These are phyloP conservation scores for Pythium insidiosum DNA, from an alignment of 352 stramenopile species.

Conservation along the genomic window DNA sequence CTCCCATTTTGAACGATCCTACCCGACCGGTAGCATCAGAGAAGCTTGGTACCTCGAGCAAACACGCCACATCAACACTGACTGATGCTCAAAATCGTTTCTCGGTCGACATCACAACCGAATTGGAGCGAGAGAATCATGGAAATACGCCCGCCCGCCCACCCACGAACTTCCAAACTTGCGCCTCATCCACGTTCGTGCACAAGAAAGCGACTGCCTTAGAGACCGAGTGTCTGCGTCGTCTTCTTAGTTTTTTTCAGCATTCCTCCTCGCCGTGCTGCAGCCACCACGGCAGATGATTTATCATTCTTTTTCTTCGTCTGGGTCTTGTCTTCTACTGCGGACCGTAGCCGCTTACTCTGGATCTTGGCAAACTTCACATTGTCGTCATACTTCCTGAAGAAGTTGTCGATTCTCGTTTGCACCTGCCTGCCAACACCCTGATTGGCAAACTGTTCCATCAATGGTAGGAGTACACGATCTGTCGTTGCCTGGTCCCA, in stretches of 20 bases:
- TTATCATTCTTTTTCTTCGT: not conserved
- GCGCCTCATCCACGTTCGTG: not conserved
- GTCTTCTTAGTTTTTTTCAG: constrained; percentile 20
- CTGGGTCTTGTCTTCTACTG: constrained; percentile 41
- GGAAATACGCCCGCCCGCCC: not conserved
- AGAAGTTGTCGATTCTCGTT: constrained; percentile 93
- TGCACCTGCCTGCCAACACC: constrained; percentile 46
- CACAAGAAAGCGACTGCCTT: not conserved
- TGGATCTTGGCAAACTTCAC: constrained; percentile 92
- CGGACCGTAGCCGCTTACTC: constrained; percentile 82
- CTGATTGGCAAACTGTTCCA: constrained; percentile 39
- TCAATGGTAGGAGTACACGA: constrained; percentile 85
- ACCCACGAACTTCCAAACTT: not conserved
- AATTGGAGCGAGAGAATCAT: too few species aligned
- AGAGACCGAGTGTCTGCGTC: constrained; percentile 17
- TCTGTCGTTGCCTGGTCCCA: constrained; percentile 92
- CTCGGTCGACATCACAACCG: not conserved
- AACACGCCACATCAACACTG: not conserved
- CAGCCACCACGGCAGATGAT: not conserved
- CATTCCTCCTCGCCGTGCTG: constrained; percentile 3
- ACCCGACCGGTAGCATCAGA: not conserved
- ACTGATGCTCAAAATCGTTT: not conserved
- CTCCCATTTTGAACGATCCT: constrained; percentile 7
- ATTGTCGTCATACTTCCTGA: constrained; percentile 94
- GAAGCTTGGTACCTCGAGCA: not conserved